Base-by-base conservation (phyloP, 176 grass and related monocot species). In the Alloteropsis semialata region DNA sequence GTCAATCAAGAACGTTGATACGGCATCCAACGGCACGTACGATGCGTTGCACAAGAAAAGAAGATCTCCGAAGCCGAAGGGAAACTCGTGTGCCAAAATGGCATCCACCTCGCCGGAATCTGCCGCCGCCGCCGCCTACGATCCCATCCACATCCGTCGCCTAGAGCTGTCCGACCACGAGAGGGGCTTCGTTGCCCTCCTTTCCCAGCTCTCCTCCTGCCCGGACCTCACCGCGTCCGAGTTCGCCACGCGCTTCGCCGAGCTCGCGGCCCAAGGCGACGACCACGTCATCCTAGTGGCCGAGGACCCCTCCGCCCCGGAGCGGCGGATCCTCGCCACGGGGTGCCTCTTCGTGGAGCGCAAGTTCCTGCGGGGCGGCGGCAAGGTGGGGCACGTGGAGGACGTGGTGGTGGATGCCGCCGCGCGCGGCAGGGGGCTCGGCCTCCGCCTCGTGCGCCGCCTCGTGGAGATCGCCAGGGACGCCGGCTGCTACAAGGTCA, bases 331-430 rank as follows among this genome's bases (percentile, higher is more conserved):
- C 36, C 33, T 98, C 29, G 87, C 96, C 54, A 98, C 92, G 4
- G 91, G 96, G 65, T 88, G 86, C 68, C 72, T 93, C 80, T 98
- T 98, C 82, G 78, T 98, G 24, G 96, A 98, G 89, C 89, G 87
- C 64, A 95, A 98, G 88, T 93, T 95, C 84, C 79, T 93, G 25
- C 88, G 87, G 15, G 87, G 88, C 69, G 85, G 88, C 24, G 85
- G 96, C 38, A 93, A 90, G 71, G 91, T 95, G 33, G 91, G 90
- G 65, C 96, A 93, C 82, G 86, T 98, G 50, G 96, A 98, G 82
- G 96, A 98, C 75, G 84, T 95, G 21, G 96, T 93, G 64, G 89
- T 98, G 14, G 89, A 95, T 64, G 79, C 89, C 53, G 59, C 72
- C 21, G 84, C 84, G 13, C 92, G 91, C 55, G 88, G 89, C 32